Conservation (phyloP, 1,284 basidiomycete genomes). For the Rhodotorula sp. region DNA sequence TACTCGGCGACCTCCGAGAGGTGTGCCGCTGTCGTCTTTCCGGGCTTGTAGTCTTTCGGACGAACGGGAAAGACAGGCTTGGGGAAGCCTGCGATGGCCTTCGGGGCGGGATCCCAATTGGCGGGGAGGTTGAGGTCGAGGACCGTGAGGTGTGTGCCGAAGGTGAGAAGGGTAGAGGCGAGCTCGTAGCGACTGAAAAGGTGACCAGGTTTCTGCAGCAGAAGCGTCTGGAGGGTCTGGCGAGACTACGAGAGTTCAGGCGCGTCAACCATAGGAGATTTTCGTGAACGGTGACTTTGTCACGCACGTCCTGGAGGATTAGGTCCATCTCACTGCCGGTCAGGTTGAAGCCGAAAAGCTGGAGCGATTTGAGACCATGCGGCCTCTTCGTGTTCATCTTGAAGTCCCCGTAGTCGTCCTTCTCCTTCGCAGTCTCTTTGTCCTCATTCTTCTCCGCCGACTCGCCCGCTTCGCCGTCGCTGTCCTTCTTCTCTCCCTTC, state of each 20-base stretch:
- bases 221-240: conserved; percentile 12
- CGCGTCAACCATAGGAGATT: neutral
- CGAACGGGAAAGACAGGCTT: conserved; percentile 6
- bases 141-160: conserved; percentile 22
- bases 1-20: conserved; percentile 8
- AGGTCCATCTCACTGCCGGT: neutral
- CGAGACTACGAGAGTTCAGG: conserved; percentile 1
- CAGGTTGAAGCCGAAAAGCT: conserved; percentile 10
- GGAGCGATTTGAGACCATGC: conserved; percentile 17
- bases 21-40: conserved; percentile 7
- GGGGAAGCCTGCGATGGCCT: neutral
- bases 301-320: conserved; percentile 23
- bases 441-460: neutral
- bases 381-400: conserved; percentile 1
- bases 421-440: neutral
- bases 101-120: conserved; percentile 13
- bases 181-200: conserved; percentile 15
- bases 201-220: conserved; percentile 1
- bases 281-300: no score
- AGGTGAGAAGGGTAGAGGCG: conserved; percentile 20
- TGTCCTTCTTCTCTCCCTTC: neutral
- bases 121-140: conserved; percentile 15
- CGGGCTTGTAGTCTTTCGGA: conserved; percentile 26
- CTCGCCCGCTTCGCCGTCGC: neutral
- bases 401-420: neutral